A percentile compares a stretch with the other conserved stretches of the same genome.
phyloP scores from a whole-genome alignment of 73 alveolate species.

The Tetrahymena malaccensis region DNA sequence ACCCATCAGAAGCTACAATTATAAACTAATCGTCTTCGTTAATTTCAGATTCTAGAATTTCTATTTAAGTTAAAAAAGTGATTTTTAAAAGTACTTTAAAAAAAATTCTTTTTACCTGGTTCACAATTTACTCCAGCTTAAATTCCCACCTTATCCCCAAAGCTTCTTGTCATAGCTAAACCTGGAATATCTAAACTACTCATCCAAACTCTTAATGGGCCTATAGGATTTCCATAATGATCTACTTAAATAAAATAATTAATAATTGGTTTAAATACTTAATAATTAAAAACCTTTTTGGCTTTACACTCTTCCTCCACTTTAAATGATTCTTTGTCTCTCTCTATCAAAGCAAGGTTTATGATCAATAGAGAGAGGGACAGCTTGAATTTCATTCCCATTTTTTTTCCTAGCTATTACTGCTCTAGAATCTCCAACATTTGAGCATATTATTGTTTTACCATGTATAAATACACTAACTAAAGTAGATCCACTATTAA shows the following conservation, averaged over 20 bases:
- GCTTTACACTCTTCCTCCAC: conserved; percentile 80
- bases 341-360: conserved; percentile 82
- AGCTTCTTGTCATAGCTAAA: conserved; percentile 60
- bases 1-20: conserved; percentile 37
- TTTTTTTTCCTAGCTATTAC: conserved; percentile 38
- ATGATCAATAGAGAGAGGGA: conserved; percentile 69
- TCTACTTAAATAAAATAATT: neutral
- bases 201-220: conserved; percentile 63
- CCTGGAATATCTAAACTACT: conserved; percentile 49
- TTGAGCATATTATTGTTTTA: conserved; percentile 42
- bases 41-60: conserved; percentile 7
- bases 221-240: conserved; percentile 35
- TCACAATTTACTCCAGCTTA: conserved; percentile 57
- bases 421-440: conserved; percentile 86
- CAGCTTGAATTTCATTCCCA: neutral
- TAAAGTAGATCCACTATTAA: neutral
- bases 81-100: too few relatives aligned
- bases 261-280: neutral
- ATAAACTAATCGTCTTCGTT: conserved; percentile 26
- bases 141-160: conserved; percentile 51
- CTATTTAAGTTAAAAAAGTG: neutral
- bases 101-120: conserved; percentile 37
- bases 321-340: conserved; percentile 58
- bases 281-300: conserved; percentile 33
- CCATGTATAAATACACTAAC: neutral